Evolutionary conservation across 1,284 basidiomycete species (phyloP).

Genomic region (Erythrobasidium hasegawianum): DNA sequence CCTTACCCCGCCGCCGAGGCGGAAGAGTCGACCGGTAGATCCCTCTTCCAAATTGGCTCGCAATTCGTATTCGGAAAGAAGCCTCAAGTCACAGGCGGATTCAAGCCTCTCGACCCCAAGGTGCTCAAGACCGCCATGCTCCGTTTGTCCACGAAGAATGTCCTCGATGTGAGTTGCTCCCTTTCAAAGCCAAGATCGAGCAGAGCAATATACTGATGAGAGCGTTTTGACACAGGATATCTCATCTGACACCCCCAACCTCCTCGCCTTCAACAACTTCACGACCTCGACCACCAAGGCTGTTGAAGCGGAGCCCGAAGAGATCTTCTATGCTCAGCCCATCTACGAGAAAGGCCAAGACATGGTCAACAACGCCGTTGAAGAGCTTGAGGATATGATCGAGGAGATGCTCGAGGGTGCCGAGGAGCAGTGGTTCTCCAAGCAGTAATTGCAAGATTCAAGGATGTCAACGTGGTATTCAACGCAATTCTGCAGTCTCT

Average conservation of each 20-base stretch:
- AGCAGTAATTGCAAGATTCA: too few relatives aligned
- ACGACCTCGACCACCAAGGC: slow-evolving; percentile 50
- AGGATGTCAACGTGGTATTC: too few relatives aligned
- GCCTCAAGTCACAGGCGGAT: slow-evolving; percentile 31
- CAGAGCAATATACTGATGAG: too few relatives aligned
- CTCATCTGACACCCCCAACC: slow-evolving; percentile 62
- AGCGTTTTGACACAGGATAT: too few relatives aligned
- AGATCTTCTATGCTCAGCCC: slow-evolving; percentile 23
- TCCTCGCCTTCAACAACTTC: slow-evolving; percentile 79
- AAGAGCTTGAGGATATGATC: slow-evolving; percentile 28
- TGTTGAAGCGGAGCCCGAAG: slow-evolving; percentile 1
- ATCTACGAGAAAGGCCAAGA: slow-evolving; percentile 7
- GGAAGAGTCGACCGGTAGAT: slow-evolving; percentile 40
- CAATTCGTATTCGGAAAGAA: slow-evolving; percentile 47
- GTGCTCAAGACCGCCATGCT: slow-evolving; percentile 72
- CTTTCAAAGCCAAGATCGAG: too few relatives aligned
- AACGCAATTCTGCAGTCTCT: neutral
- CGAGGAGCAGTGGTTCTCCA: slow-evolving; percentile 14
- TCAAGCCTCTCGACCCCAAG: slow-evolving; percentile 57
- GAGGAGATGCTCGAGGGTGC: slow-evolving; percentile 25
- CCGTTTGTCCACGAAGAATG: slow-evolving; percentile 59
- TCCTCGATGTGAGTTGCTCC: slow-evolving; percentile 52
- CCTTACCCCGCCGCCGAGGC: slow-evolving; percentile 11
- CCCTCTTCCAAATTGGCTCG: slow-evolving; percentile 52
- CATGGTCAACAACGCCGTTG: slow-evolving; percentile 8